phyloP scores from a whole-genome alignment of 192 early-diverging fungal species.

The Coemansia sp. region DNA sequence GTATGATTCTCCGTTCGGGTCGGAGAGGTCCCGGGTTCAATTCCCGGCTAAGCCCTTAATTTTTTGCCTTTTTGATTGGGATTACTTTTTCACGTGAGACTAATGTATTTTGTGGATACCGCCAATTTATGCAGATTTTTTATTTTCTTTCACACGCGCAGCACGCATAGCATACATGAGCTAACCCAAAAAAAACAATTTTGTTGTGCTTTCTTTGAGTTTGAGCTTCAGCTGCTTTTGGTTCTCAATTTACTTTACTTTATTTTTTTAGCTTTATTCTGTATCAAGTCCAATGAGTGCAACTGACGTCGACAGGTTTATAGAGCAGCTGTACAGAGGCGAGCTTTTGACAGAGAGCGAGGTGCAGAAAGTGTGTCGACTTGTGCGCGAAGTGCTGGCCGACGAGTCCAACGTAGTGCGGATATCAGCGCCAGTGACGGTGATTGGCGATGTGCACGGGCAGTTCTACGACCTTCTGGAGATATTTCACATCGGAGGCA shows the following conservation, averaged over 20 bases:
- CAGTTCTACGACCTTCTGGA: slow-evolving; percentile 95
- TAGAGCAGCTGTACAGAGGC: slow-evolving; percentile 70
- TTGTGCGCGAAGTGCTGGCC: slow-evolving; percentile 75
- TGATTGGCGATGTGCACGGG: slow-evolving; percentile 92
- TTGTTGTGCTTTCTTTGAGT: too few species aligned
- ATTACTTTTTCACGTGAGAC: too few species aligned
- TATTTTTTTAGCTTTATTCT: neutral
- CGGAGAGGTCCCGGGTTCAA: slow-evolving; percentile 57
- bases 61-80: neutral
- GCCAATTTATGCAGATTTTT: too few species aligned
- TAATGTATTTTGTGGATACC: too few species aligned
- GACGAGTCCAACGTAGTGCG: slow-evolving; percentile 83
- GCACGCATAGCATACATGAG: too few species aligned
- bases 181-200: too few species aligned
- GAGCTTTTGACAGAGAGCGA: slow-evolving; percentile 73
- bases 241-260: neutral
- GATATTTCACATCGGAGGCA: slow-evolving; percentile 93
- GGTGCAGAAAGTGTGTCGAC: slow-evolving; percentile 78
- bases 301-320: slow-evolving; percentile 77
- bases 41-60: slow-evolving; percentile 44
- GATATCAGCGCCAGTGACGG: slow-evolving; percentile 83
- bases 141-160: too few species aligned
- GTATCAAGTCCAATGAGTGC: slow-evolving; percentile 10
- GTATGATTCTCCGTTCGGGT: slow-evolving; percentile 58
- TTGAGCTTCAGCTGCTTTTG: neutral